A percentile compares a stretch with the other conserved stretches of the same genome.
Evolutionary conservation across 2,329 filamentous ascomycete genomes (phyloP).

Genomic region (Pestalotiopsis sp.): DNA sequence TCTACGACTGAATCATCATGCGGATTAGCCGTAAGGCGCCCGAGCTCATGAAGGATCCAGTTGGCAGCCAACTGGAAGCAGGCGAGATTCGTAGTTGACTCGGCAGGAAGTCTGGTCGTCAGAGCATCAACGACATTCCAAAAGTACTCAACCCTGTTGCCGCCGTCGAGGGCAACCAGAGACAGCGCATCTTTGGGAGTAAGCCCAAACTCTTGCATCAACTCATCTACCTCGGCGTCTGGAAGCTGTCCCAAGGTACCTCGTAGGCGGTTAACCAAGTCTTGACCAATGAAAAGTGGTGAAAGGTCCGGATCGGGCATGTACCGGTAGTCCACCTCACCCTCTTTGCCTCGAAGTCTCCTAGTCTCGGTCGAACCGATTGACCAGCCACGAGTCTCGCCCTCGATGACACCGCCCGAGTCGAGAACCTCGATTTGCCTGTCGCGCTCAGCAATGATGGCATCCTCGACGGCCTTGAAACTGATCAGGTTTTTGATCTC

Average conservation of each 20-base stretch:
- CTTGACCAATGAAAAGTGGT: conserved; percentile 73
- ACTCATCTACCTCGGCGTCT: conserved; percentile 66
- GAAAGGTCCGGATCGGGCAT: conserved; percentile 95
- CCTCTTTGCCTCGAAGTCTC: conserved; percentile 86
- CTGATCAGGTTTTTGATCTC: conserved; percentile 98
- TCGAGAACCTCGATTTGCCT: conserved; percentile 84
- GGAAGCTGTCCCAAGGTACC: conserved; percentile 70
- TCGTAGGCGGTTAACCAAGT: conserved; percentile 68
- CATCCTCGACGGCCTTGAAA: conserved; percentile 93
- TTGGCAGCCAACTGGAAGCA: conserved; percentile 57
- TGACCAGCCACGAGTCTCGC: conserved; percentile 93
- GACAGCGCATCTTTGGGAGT: conserved; percentile 83
- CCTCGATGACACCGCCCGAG: conserved; percentile 71
- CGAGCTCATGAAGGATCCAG: conserved; percentile 77
- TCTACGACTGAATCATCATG: conserved; percentile 33
- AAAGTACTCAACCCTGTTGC: conserved; percentile 81
- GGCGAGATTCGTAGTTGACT: conserved; percentile 24
- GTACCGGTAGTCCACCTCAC: conserved; percentile 96
- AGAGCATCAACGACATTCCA: conserved; percentile 63
- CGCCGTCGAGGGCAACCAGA: conserved; percentile 75
- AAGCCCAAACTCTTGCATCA: conserved; percentile 68
- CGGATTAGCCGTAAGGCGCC: conserved; percentile 62
- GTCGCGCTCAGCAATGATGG: conserved; percentile 87
- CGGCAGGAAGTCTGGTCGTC: conserved; percentile 17
- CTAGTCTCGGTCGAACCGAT: conserved; percentile 82